Base-by-base conservation (phyloP, 306 rosid genomes). In the Mucuna pruriens region DNA sequence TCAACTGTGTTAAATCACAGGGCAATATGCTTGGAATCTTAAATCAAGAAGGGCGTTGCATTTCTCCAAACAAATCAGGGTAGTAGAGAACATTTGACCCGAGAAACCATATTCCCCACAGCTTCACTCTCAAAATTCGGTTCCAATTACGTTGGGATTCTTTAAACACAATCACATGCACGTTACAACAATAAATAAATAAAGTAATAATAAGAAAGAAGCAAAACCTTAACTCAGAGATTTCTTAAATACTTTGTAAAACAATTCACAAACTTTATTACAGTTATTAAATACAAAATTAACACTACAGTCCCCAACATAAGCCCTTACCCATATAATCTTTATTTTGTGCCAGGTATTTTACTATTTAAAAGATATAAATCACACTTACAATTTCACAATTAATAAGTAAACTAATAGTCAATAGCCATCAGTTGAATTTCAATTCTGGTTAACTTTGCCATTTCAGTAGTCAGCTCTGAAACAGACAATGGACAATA, bases 381-480 rank as follows among this genome's bases (percentile, higher is more conserved):
- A 44, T 20, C 15, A 31, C 65, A 61, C 69, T 23, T 58, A 79
- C 33, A 65, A 22, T 42, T 64, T 33, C 60, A 77, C 36, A 26
- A 72, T 10, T 44, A 68, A 73, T 40, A 71, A 77, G 58, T 31
- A 74, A 71, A 76, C 68, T 12, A 62, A 31, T 9, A 31, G 42
- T 19, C 61, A 84, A 60, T 16, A 38, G 9, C 51, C 81, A 65
- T 6, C n/a, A 51, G 38, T 45, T 55, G 69, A 66, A 55, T 38
- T 77, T 48, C 62, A 65, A 42, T 77, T 73, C 22, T 52, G 61
- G 67, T 79, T 40, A 74, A 55, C 63, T 73, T 69, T 58, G 26
- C 57, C 74, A 60, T n/a, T 82, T 72, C 17, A 77, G 67, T 58
- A 46, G 25, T 51, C 64, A 62, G 29, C 26, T 61, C 38, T 26